These are phyloP conservation scores for Houttuynia cordata DNA, from an alignment of 164 flowering plant genomes.

Conservation along the genomic window DNA sequence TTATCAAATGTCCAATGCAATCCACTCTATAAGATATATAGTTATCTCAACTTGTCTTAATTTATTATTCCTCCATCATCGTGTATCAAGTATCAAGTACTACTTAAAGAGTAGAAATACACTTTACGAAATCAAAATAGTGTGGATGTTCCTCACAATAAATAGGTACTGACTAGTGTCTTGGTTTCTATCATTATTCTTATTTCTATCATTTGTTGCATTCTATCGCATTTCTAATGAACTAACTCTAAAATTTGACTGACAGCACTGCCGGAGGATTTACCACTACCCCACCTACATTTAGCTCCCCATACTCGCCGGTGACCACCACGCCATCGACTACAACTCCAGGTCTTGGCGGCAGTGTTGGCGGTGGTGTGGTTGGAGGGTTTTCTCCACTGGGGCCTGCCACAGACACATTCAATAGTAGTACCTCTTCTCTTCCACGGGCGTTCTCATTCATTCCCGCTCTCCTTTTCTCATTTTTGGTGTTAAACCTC, in stretches of 20 bases:
- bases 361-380: background rate
- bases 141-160: no score
- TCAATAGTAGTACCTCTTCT: background rate
- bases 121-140: no score
- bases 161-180: no score
- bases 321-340: background rate
- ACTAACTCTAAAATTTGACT: background rate
- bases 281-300: background rate
- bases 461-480: background rate
- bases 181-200: no score
- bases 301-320: background rate
- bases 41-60: background rate
- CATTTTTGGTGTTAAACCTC: background rate
- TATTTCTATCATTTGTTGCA: background rate
- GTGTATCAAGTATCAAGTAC: no score
- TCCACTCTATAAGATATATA: background rate
- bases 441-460: background rate
- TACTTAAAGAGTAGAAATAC: background rate
- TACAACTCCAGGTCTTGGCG: background rate
- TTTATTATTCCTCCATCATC: background rate
- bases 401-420: background rate
- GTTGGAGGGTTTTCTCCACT: constrained; percentile 2
- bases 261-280: constrained; percentile 4
- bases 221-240: background rate
- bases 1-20: background rate